Evolutionary conservation across 495 filamentous ascomycete genomes (phyloP).

Genomic region (Aspergillus carlsbadensis): DNA sequence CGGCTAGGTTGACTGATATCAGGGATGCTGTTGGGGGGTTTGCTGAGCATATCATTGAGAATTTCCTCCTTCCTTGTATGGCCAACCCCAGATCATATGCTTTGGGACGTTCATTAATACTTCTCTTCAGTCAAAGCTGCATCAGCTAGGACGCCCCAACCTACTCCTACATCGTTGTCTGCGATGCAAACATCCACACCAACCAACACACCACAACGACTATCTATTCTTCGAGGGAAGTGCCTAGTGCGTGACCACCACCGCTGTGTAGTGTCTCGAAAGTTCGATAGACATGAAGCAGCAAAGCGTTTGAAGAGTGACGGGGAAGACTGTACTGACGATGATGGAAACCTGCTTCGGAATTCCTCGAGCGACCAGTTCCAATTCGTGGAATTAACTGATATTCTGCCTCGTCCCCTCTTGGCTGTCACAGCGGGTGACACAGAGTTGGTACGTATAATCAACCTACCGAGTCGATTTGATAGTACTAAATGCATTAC

Average conservation of each 20-base stretch:
- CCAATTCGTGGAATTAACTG: slow-evolving; percentile 20
- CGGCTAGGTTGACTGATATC: no score
- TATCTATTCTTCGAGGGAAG: slow-evolving; percentile 1
- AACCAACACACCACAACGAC: not conserved
- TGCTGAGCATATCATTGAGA: not conserved
- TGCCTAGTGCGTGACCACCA: slow-evolving; percentile 11
- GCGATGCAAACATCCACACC: not conserved
- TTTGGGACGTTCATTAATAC: not conserved
- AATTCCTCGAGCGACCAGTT: slow-evolving; percentile 8
- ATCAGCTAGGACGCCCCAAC: slow-evolving; percentile 8
- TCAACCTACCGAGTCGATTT: not conserved
- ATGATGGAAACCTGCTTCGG: slow-evolving; percentile 2
- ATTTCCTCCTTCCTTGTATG: not conserved
- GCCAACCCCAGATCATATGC: not conserved
- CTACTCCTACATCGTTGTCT: slow-evolving; percentile 9
- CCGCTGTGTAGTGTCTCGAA: slow-evolving; percentile 7
- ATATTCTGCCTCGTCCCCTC: slow-evolving; percentile 24
- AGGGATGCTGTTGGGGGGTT: not conserved
- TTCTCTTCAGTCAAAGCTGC: slow-evolving; percentile 9
- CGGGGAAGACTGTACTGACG: not conserved
- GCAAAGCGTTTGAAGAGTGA: not conserved
- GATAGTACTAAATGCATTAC: not conserved
- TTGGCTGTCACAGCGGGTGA: slow-evolving; percentile 6
- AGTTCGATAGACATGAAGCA: slow-evolving; percentile 8
- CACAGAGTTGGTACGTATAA: slow-evolving; percentile 12